Evolutionary conservation across 345 rosid genomes (phyloP).

Genomic region (Physaria fendleri): DNA sequence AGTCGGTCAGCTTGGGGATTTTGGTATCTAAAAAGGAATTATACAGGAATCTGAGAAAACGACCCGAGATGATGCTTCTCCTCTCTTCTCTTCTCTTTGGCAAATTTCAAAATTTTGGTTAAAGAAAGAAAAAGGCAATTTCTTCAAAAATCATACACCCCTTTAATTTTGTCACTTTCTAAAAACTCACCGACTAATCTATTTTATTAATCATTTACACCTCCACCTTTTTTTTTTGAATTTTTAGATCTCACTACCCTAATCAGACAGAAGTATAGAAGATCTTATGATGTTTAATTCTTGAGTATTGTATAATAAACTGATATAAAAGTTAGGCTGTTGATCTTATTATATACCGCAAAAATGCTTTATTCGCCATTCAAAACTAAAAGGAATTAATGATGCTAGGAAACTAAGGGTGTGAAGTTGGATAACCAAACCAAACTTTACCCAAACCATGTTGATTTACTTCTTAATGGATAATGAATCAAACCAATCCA

Average conservation of each 20-base stretch:
- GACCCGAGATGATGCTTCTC: slow-evolving; percentile 26
- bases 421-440: too few species aligned
- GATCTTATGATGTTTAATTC: too few species aligned
- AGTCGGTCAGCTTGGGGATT: not conserved
- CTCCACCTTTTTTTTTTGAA: not conserved
- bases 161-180: not conserved
- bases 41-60: slow-evolving; percentile 33
- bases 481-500: too few species aligned
- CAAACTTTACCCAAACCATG: too few species aligned
- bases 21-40: slow-evolving; percentile 23
- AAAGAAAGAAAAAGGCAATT: not conserved
- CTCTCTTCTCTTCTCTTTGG: not conserved
- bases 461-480: too few species aligned
- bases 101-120: slow-evolving; percentile 28
- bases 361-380: too few species aligned
- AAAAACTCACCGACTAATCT: slow-evolving; percentile 5
- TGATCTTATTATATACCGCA: too few species aligned
- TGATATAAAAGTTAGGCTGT: too few species aligned
- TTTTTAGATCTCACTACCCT: not conserved
- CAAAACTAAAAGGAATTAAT: too few species aligned
- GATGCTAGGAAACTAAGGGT: too few species aligned
- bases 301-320: too few species aligned
- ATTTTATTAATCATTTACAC: not conserved
- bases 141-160: not conserved
- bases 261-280: too few species aligned